Evolutionary conservation across 2,329 filamentous ascomycete genomes (phyloP), one percentile per base, ranked within the genome.

Genomic region (Beauveria scarabaeidicola): DNA sequence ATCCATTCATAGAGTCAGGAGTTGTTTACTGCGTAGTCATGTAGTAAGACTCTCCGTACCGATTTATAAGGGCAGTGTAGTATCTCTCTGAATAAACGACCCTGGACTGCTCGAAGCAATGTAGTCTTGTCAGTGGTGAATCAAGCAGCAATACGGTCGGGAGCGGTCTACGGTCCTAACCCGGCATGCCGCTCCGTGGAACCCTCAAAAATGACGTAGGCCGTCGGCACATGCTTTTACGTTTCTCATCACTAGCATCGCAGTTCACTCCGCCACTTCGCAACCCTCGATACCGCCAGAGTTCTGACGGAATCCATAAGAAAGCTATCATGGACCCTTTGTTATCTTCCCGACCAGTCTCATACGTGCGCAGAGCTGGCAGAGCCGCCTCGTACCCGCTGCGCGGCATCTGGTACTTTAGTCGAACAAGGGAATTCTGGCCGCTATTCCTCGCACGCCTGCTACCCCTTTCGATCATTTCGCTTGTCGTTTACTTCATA

Each of bases 321-420:
- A 38, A 4, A 32, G 43, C 21, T 32, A 17, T 29, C n/a, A 59
- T 60, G 51, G 58, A 53, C 17, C 44, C 32, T 27, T 41, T 58
- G n/a, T 25, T 58, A 52, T 51, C 56, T 13, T 58, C 56, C 47
- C 36, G 76, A 11, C 75, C 75, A 3, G 65, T 72, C 40, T 66
- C 67, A 50, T 81, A 81, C 66, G 50, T 78, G 47, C 70, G 64
- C 43, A 74, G 79, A 53, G 80, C 75, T 13, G 65, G 73, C 60
- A 63, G 73, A 46, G 79, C 81, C 1, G 79, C 76, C 2, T 78
- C 77, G 3, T 86, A 83, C 63, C 84, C 84, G 19, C 68, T 86
- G 55, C 77, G 87, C 74, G 93, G 94, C 63, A 86, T 97, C 68
- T 85, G 84, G 76, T 96, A 93, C 75, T 96, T 95, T 73, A 65